Evolutionary conservation across 352 stramenopile species (phyloP), one percentile per base, ranked within the genome.

Genomic region (Aphanomyces invadans): DNA sequence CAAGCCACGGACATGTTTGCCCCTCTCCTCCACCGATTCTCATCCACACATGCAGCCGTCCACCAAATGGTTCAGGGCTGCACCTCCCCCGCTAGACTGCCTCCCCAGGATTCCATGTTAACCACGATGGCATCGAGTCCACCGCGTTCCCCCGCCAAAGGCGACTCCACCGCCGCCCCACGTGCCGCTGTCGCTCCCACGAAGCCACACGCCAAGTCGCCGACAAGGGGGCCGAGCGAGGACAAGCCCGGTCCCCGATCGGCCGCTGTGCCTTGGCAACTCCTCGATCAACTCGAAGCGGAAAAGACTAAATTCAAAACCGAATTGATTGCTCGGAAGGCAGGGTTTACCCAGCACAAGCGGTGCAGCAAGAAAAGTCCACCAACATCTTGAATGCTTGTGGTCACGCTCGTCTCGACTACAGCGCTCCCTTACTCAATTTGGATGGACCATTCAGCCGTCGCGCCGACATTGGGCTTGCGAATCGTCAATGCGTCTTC

Each of bases 401-500:
- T n/a, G n/a, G n/a, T n/a, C n/a, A n/a, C n/a, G n/a, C n/a, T n/a
- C 36, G 15, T 42, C 7, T 42, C 15, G 7, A 42, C 36, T 42
- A 42, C 36, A 26, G 44, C 4, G n/a, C 2, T 56, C 42, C 15
- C 48, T 45, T 56, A 83, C 42, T 71, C 71, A 26, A 95, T 87
- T 32, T 69, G 68, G 29, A 95, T 74, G 65, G 79, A 70, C 85
- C 83, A 95, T 49, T 79, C 74, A 44, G 82, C 78, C 61, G 83
- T 87, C 49, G 83, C 79, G 19, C 82, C 56, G 57, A 93, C 71
- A 39, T 75, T 69, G 19, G 87, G 88, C 74, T 97, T 96, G 65
- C 90, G 85, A 62, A 97, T 78, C 42, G 88, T 88, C 25, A 97
- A 63, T 49, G 76, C 65, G 60, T 94, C 78, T 10, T 49, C 70